Evolutionary conservation across 2,329 filamentous ascomycete genomes (phyloP).

Genomic region (Clonostachys rosea): DNA sequence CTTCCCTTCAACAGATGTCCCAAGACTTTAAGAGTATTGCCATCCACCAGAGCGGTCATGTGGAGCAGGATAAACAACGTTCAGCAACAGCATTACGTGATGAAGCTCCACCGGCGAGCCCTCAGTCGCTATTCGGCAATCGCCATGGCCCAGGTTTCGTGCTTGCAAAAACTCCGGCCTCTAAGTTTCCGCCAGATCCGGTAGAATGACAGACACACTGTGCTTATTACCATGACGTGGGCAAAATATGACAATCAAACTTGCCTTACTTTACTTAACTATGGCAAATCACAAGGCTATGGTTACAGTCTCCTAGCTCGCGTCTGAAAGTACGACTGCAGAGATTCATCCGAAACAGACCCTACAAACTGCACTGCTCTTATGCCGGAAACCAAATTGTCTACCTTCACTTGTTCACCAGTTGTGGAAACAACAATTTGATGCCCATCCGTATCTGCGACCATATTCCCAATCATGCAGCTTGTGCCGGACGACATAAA

Average conservation of each 20-base stretch:
- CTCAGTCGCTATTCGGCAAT: not conserved
- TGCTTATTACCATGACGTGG: not conserved
- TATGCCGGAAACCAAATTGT: not conserved
- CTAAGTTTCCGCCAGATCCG: not conserved
- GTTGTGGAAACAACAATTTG: not conserved
- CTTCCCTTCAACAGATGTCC: not conserved
- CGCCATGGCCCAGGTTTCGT: not conserved
- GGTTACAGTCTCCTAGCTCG: not conserved
- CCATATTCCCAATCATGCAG: not conserved
- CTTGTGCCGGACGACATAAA: not conserved
- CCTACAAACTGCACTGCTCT: not conserved
- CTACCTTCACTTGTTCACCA: not conserved
- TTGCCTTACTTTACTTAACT: not conserved
- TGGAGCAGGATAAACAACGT: not conserved
- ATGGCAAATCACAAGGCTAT: not conserved
- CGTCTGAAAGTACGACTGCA: not conserved
- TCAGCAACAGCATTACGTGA: not conserved
- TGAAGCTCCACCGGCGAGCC: not conserved
- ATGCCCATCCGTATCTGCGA: not conserved
- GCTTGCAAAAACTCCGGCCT: not conserved
- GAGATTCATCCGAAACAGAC: not conserved
- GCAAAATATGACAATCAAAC: not conserved
- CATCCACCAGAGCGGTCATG: not conserved
- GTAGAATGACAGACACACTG: not conserved
- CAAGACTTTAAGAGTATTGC: not conserved